phyloP scores from a whole-genome alignment of 495 filamentous ascomycete species.

The Talaromyces borbonicus region DNA sequence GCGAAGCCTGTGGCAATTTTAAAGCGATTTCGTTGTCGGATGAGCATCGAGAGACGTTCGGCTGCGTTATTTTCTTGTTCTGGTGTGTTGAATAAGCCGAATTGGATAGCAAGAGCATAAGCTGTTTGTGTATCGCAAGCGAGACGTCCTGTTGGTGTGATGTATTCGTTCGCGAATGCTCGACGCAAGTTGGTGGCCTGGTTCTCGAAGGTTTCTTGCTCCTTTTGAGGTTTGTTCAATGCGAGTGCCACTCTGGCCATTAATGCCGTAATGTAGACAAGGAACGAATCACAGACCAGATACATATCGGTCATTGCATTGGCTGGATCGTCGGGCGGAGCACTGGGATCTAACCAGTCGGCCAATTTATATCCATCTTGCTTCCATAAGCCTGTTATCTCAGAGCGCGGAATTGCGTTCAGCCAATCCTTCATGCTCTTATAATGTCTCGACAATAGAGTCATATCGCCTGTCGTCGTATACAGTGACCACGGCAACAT shows the following conservation, averaged over 20 bases:
- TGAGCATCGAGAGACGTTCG: slow-evolving; percentile 13
- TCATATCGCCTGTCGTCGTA: slow-evolving; percentile 29
- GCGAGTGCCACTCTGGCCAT: slow-evolving; percentile 13
- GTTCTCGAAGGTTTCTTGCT: neutral
- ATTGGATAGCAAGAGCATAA: slow-evolving; percentile 33
- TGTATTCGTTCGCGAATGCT: slow-evolving; percentile 25
- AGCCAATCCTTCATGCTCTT: slow-evolving; percentile 37
- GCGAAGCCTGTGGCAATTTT: slow-evolving; percentile 45
- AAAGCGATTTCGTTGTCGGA: slow-evolving; percentile 20
- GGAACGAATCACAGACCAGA: slow-evolving; percentile 43
- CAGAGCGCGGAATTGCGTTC: slow-evolving; percentile 32
- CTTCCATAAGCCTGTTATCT: slow-evolving; percentile 29
- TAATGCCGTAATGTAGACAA: slow-evolving; percentile 36
- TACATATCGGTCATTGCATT: slow-evolving; percentile 29
- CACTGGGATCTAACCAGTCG: slow-evolving; percentile 46
- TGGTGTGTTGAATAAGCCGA: slow-evolving; percentile 27
- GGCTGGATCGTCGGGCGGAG: slow-evolving; percentile 34
- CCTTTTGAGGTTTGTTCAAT: neutral
- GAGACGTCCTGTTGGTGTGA: slow-evolving; percentile 19
- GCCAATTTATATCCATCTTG: slow-evolving; percentile 29
- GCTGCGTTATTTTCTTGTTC: slow-evolving; percentile 20
- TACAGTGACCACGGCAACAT: slow-evolving; percentile 37
- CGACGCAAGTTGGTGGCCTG: neutral
- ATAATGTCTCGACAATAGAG: slow-evolving; percentile 32
- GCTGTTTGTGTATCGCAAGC: slow-evolving; percentile 41